Base-by-base conservation (phyloP, 2,329 filamentous ascomycete genomes). In the Microdochium paspali region DNA sequence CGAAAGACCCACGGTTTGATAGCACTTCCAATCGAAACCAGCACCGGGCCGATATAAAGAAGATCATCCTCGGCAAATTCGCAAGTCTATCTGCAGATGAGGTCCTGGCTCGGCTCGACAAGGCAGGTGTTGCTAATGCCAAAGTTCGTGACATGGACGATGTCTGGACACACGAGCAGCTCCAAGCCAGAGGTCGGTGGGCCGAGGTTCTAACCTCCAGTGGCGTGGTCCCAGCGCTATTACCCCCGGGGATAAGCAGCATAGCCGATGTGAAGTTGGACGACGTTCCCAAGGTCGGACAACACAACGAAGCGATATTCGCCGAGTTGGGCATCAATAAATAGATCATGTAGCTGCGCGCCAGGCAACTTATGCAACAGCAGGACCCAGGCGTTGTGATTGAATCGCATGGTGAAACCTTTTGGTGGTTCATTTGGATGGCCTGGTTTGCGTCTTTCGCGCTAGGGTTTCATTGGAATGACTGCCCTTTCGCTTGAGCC, bases 111-210 rank as follows among this genome's bases (percentile, higher is more conserved):
- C 64, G 61, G 24, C 60, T 79, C 20, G 73, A 79, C 45, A 57
- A 56, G 2, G 72, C 72, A 0, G 65, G 66, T 0, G 77, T 79
- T 43, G 76, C 77, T 1, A 79, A 79, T 52, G 74, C 75, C 3
- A 74, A 68, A 30, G 66, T 79, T 21, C 78, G 76, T 47, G 68
- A 75, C 42, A 76, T 80, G 73, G 62, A 72, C 10, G 72, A 65
- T 3, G 65, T 79, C 0, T 79, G 76, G 76, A 58, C 70, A 0
- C 76, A 80, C 50, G 70, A 70, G 1, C 76, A 79, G 50, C 63
- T 79, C 0, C 57, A 62, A 39, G 74, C 74, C 1, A 61, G 77
- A n/a, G 58, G 62, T 1, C 61, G 76, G 10, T 80, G 75, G 74
- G 68, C 70, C 0, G 59, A 76, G 45, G 63, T 80, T 10, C 58